These are phyloP conservation scores for Hibiscus syriacus DNA, from an alignment of 345 rosid species.

Conservation along the genomic window DNA sequence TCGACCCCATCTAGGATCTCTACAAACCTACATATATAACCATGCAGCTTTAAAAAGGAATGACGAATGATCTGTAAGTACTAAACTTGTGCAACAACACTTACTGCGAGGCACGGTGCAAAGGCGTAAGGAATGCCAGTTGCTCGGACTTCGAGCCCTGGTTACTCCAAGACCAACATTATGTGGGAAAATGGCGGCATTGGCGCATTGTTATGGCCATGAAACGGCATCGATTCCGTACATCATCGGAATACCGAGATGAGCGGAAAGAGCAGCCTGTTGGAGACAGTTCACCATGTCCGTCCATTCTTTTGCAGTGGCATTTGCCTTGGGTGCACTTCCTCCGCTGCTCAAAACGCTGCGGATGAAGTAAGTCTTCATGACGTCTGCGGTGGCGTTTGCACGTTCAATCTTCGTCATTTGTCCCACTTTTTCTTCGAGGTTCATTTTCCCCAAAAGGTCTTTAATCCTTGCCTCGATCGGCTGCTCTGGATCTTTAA, in stretches of 20 bases:
- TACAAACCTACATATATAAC: constrained; percentile 23
- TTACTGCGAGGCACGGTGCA: constrained; percentile 40
- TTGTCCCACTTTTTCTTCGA: constrained; percentile 2
- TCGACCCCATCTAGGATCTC: constrained; percentile 43
- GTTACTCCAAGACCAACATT: constrained; percentile 41
- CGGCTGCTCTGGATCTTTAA: constrained; percentile 29
- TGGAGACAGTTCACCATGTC: constrained; percentile 31
- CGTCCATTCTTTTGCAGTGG: constrained; percentile 26
- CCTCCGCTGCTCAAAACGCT: constrained; percentile 38
- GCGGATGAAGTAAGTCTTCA: constrained; percentile 34
- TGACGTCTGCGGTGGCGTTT: constrained; percentile 20
- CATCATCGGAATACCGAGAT: constrained; percentile 38
- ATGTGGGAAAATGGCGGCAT: constrained; percentile 42
- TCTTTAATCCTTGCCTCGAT: constrained; percentile 29
- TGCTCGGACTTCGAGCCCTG: constrained; percentile 40
- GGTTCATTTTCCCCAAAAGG: constrained; percentile 21
- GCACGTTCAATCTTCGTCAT: constrained; percentile 8
- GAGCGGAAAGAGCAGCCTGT: constrained; percentile 23
- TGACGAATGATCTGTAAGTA: background rate
- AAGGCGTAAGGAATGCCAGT: constrained; percentile 38
- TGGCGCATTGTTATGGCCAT: constrained; percentile 35
- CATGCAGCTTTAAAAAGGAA: background rate
- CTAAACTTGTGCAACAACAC: background rate
- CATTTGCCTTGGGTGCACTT: constrained; percentile 23
- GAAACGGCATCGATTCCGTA: constrained; percentile 15